phyloP scores from a whole-genome alignment of 768 basidiomycete species.

The Punctularia strigosozonata region DNA sequence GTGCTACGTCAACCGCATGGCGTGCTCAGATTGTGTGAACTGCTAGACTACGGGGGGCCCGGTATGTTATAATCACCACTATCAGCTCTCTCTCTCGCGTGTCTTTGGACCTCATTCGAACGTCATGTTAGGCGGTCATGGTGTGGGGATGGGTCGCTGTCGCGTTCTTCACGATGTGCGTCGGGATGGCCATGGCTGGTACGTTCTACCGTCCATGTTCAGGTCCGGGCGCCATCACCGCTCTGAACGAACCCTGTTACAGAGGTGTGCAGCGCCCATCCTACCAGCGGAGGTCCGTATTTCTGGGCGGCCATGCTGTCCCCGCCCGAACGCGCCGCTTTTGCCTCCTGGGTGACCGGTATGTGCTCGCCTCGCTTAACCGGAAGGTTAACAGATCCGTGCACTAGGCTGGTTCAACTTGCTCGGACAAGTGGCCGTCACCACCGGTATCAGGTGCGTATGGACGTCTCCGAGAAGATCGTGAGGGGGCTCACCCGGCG shows the following conservation, averaged over 20 bases:
- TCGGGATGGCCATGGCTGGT: slow-evolving; percentile 72
- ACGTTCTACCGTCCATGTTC: slow-evolving; percentile 7
- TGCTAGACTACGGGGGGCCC: too few relatives aligned
- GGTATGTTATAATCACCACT: not conserved
- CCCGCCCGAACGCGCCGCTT: slow-evolving; percentile 38
- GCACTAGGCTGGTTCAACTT: slow-evolving; percentile 73
- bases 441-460: slow-evolving; percentile 53
- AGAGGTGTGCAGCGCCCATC: slow-evolving; percentile 49
- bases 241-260: not conserved
- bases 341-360: slow-evolving; percentile 69
- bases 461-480: not conserved
- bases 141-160: slow-evolving; percentile 66
- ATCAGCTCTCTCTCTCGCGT: not conserved
- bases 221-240: not conserved
- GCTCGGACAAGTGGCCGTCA: slow-evolving; percentile 66
- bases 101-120: slow-evolving; percentile 3
- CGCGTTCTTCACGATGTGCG: slow-evolving; percentile 60
- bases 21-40: too few relatives aligned
- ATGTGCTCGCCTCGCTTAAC: too few relatives aligned
- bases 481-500: not conserved
- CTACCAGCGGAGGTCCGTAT: slow-evolving; percentile 65
- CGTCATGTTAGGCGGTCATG: slow-evolving; percentile 70
- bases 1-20: too few relatives aligned
- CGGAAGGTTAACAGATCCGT: too few relatives aligned
- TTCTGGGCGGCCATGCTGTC: slow-evolving; percentile 78